These are phyloP conservation scores for Claviceps arundinis DNA, from an alignment of 2,329 filamentous ascomycete species.

Conservation along the genomic window DNA sequence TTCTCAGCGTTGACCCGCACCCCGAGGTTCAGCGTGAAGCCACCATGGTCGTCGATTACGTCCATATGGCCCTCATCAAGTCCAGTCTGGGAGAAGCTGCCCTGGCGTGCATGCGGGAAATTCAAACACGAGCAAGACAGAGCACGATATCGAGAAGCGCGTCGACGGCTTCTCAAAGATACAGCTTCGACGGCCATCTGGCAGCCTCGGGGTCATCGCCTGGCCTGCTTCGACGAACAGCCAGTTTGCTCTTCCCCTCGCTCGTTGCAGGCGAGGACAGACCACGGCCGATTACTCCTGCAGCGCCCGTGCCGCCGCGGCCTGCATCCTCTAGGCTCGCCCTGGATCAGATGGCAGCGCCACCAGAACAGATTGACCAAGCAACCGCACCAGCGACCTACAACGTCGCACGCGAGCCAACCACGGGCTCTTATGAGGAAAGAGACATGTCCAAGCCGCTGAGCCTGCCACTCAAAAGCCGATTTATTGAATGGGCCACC, in stretches of 20 bases:
- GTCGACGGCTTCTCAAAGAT: constrained; percentile 29
- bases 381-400: constrained; percentile 56
- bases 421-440: constrained; percentile 60
- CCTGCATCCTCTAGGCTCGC: constrained; percentile 24
- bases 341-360: constrained; percentile 31
- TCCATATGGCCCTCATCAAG: constrained; percentile 64
- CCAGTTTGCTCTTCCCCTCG: constrained; percentile 48
- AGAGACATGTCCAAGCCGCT: constrained; percentile 47
- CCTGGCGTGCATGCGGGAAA: constrained; percentile 57
- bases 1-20: constrained; percentile 86
- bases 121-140: constrained; percentile 39
- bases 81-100: constrained; percentile 63
- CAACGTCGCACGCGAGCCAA: constrained; percentile 61
- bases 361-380: constrained; percentile 64
- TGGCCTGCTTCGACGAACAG: constrained; percentile 48
- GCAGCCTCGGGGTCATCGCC: constrained; percentile 37
- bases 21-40: constrained; percentile 84
- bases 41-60: constrained; percentile 70
- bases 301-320: constrained; percentile 15
- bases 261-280: constrained; percentile 39
- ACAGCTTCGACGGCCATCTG: constrained; percentile 23
- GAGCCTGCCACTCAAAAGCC: constrained; percentile 62
- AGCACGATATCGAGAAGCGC: constrained; percentile 30
- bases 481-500: constrained; percentile 88
- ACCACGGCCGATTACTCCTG: constrained; percentile 20